These are phyloP conservation scores for Discostella pseudostelligera DNA, from an alignment of 108 stramenopile genomes.

Conservation along the genomic window DNA sequence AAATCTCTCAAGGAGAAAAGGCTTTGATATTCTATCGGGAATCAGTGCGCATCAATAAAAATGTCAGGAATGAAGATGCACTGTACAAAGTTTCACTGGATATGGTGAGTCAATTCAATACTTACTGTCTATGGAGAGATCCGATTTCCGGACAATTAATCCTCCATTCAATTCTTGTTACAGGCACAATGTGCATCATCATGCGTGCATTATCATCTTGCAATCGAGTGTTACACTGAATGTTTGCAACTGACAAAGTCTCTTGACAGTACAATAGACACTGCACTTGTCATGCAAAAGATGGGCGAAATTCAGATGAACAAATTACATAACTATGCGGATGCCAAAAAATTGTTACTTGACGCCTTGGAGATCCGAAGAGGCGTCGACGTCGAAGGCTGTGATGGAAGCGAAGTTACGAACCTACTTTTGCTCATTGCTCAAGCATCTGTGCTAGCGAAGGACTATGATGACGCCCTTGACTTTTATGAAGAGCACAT, in stretches of 20 bases:
- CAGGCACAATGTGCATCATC: constrained; percentile 32
- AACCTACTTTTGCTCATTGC: constrained; percentile 30
- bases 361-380: constrained; percentile 39
- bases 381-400: not conserved
- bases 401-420: constrained; percentile 5
- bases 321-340: constrained; percentile 31
- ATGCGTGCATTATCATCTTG: constrained; percentile 23
- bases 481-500: constrained; percentile 46
- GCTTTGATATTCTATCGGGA: constrained; percentile 47
- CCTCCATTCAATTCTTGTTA: not conserved
- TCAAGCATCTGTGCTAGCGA: constrained; percentile 23
- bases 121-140: not conserved
- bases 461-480: constrained; percentile 40
- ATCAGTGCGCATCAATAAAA: constrained; percentile 35
- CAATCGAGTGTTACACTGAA: constrained; percentile 42
- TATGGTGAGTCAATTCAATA: constrained; percentile 17
- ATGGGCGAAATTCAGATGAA: constrained; percentile 45
- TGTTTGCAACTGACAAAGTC: constrained; percentile 26
- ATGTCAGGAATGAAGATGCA: constrained; percentile 18
- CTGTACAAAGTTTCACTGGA: constrained; percentile 33
- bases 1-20: constrained; percentile 28
- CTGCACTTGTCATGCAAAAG: constrained; percentile 22
- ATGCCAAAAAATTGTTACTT: constrained; percentile 36
- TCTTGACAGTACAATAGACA: constrained; percentile 15
- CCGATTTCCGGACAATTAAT: too few relatives aligned